A percentile compares a stretch with the other conserved stretches of the same genome.
These are phyloP conservation scores for Hibiscus tridactylites DNA, from an alignment of 345 rosid genomes.

Conservation along the genomic window DNA sequence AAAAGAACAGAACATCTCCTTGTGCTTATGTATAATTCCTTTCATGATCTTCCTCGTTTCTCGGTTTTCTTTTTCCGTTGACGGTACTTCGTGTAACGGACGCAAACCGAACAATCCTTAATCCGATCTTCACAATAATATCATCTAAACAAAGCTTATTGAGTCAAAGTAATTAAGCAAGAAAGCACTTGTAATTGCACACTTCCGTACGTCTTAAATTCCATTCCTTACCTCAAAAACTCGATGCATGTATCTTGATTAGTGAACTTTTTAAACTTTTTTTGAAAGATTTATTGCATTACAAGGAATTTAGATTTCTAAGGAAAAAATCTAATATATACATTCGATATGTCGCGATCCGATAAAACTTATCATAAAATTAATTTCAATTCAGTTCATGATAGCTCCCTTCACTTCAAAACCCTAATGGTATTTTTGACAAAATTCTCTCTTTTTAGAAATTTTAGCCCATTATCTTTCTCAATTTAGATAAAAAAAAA, in stretches of 20 bases:
- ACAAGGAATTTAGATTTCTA: neutral
- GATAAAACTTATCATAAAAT: too few relatives aligned
- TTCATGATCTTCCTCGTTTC: neutral
- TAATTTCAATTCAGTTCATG: neutral
- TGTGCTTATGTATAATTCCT: neutral
- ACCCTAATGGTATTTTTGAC: neutral
- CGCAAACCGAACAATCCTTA: neutral
- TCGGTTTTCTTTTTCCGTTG: neutral
- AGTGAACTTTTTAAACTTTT: neutral
- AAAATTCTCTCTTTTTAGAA: neutral
- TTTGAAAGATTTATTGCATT: neutral
- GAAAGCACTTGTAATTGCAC: neutral
- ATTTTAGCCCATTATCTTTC: slow-evolving; percentile 7
- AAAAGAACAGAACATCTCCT: neutral
- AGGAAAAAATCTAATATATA: neutral
- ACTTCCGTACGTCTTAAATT: slow-evolving; percentile 2
- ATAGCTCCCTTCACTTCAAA: slow-evolving; percentile 1
- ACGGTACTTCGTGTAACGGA: neutral
- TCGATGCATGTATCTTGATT: neutral
- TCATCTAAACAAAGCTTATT: neutral
- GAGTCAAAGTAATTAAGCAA: neutral
- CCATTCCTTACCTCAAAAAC: neutral
- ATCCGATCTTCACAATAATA: neutral
- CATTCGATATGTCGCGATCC: neutral
- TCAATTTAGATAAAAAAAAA: neutral